These are phyloP conservation scores for Albifimbria verrucaria DNA, from an alignment of 2,329 filamentous ascomycete genomes.

Conservation along the genomic window DNA sequence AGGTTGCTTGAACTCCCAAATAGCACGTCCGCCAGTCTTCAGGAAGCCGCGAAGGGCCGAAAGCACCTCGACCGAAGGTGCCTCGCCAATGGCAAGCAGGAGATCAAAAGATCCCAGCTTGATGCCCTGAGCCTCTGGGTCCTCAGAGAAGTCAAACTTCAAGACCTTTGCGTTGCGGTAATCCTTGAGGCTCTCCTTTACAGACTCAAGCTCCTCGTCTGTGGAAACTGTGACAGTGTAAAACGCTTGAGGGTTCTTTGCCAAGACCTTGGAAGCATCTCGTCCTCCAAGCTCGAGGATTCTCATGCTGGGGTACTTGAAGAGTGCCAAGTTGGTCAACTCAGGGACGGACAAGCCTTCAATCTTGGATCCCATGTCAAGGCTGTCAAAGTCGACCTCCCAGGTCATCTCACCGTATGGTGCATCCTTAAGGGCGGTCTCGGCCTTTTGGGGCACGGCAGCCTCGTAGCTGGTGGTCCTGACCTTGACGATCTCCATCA, in stretches of 20 bases:
- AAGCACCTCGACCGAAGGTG: neutral
- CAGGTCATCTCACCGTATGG: slow-evolving; percentile 23
- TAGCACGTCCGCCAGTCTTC: slow-evolving; percentile 4
- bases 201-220: slow-evolving; percentile 5
- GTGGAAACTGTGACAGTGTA: slow-evolving; percentile 1
- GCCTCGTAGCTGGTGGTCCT: slow-evolving; percentile 23
- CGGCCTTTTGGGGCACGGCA: slow-evolving; percentile 20
- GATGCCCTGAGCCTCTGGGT: slow-evolving; percentile 3
- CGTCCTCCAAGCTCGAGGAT: slow-evolving; percentile 14
- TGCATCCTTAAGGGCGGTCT: slow-evolving; percentile 9
- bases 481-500: slow-evolving; percentile 24
- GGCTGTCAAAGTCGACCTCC: slow-evolving; percentile 20
- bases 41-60: neutral
- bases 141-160: neutral
- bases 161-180: slow-evolving; percentile 7
- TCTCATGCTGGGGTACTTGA: slow-evolving; percentile 20
- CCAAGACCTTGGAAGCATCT: slow-evolving; percentile 5
- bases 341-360: slow-evolving; percentile 6
- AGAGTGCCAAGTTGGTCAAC: slow-evolving; percentile 17
- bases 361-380: slow-evolving; percentile 2
- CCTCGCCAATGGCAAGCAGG: neutral
- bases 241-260: slow-evolving; percentile 3
- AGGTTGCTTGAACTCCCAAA: slow-evolving; percentile 1
- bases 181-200: slow-evolving; percentile 1
- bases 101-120: slow-evolving; percentile 4